Percentiles rank a stretch among this genome's conserved stretches.
phyloP scores from a whole-genome alignment of 495 filamentous ascomycete genomes.

The Penicillium herquei region DNA sequence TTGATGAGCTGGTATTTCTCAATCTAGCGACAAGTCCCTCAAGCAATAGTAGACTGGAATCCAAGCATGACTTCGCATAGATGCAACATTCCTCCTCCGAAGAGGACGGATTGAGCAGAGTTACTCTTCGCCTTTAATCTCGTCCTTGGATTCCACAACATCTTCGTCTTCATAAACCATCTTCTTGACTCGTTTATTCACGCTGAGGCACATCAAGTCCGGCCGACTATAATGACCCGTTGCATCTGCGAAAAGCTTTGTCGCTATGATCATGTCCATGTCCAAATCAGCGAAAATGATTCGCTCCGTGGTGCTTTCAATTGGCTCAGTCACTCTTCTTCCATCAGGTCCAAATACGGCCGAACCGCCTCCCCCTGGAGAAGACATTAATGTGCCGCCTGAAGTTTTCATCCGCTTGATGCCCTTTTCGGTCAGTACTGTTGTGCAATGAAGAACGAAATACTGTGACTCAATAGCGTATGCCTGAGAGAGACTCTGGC shows the following conservation, averaged over 20 bases:
- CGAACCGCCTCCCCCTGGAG: conserved; percentile 29
- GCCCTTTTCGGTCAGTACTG: conserved; percentile 15
- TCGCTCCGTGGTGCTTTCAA: conserved; percentile 22
- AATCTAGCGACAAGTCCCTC: too few relatives aligned
- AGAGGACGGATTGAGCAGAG: too few relatives aligned
- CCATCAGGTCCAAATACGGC: conserved; percentile 35
- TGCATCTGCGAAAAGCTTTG: conserved; percentile 29
- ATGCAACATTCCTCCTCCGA: too few relatives aligned
- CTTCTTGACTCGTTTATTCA: conserved; percentile 11
- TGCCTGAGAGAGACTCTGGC: conserved; percentile 10
- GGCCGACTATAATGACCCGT: conserved; percentile 35
- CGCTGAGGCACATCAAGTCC: conserved; percentile 31
- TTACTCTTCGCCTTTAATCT: too few relatives aligned
- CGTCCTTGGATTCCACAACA: too few relatives aligned
- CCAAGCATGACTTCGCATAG: too few relatives aligned
- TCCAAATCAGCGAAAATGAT: conserved; percentile 36
- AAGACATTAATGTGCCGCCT: conserved; percentile 20
- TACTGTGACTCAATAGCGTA: conserved; percentile 25
- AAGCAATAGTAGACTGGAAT: too few relatives aligned
- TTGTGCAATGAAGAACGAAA: conserved; percentile 18
- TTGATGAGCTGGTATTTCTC: too few relatives aligned
- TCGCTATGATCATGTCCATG: conserved; percentile 23
- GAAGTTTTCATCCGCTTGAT: not conserved
- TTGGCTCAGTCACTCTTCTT: conserved; percentile 15
- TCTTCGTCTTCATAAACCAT: not conserved